These are phyloP conservation scores for Trametes versicolor DNA, from an alignment of 1,284 basidiomycete species.

Conservation along the genomic window DNA sequence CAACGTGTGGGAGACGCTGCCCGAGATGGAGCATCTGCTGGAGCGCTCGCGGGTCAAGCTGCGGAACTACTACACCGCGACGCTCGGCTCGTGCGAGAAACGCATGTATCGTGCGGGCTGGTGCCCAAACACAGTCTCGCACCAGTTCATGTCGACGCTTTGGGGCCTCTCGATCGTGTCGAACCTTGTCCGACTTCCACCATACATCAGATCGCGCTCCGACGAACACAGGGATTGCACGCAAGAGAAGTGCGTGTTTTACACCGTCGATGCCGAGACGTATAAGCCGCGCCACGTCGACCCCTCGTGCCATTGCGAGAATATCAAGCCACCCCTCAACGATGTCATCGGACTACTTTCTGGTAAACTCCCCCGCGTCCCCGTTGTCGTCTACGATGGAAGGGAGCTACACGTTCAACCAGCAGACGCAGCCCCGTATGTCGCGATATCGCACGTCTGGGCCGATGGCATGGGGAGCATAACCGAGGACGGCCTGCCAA, in stretches of 20 bases:
- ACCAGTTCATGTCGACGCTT: constrained; percentile 5
- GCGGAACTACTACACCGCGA: constrained; percentile 5
- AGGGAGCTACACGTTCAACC: not conserved
- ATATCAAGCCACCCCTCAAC: constrained; percentile 16
- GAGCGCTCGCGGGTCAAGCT: not conserved
- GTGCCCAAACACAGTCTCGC: constrained; percentile 20
- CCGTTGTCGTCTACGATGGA: constrained; percentile 16
- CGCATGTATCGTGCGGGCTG: constrained; percentile 22
- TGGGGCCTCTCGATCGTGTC: constrained; percentile 11
- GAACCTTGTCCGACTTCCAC: constrained; percentile 18
- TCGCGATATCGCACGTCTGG: constrained; percentile 37
- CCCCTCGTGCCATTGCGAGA: constrained; percentile 16
- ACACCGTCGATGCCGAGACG: constrained; percentile 13
- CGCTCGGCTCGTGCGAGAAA: constrained; percentile 8
- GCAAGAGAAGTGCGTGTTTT: constrained; percentile 15
- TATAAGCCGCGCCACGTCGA: constrained; percentile 24
- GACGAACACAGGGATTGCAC: constrained; percentile 26
- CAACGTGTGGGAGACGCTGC: not conserved
- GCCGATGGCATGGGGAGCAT: constrained; percentile 36
- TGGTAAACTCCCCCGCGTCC: not conserved
- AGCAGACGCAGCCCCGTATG: constrained; percentile 17
- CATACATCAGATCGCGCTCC: not conserved
- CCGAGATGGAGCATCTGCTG: constrained; percentile 1
- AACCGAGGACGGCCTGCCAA: constrained; percentile 30
- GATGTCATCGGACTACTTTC: constrained; percentile 21